Base-by-base conservation (phyloP, 2,329 filamentous ascomycete genomes). In the Intubia oerlemansii region DNA sequence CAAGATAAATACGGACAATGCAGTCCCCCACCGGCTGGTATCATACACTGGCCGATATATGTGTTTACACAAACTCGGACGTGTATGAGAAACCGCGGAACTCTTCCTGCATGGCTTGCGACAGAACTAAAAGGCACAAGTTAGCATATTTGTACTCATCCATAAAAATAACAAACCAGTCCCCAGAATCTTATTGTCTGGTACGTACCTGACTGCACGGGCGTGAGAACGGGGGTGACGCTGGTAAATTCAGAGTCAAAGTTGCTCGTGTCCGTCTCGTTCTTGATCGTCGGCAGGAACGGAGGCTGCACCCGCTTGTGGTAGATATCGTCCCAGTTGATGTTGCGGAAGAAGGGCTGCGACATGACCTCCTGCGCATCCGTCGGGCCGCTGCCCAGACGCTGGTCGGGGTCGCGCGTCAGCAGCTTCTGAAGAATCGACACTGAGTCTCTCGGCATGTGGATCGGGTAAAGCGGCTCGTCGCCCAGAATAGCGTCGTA, bases 341-440 rank as follows among this genome's bases (percentile, higher is more conserved):
- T 79, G 48, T 88, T 91, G 36, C 82, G 66, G 61, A 98, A 98
- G 62, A 98, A 98, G 2, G 88, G 80, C 50, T 98, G 88, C 46
- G 74, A 90, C 88, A 98, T 98, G 46, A 98, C 77, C 52, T 98
- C 88, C 52, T 95, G 84, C 4, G 88, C 88, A 52, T 98, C 88
- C 1, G 88, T 95, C 3, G 88, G 85, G 4, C 88, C 88, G 40
- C 81, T 90, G 37, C 88, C 88, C 17, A 98, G 65, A 39, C 88
- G 74, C 45, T 88, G 65, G 43, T 95, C 88, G 1, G 88, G 88
- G 52, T 98, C 88, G 38, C 88, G 74, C 7, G 82, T 98, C 36
- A 98, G 67, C 31, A 98, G 66, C 57, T 98, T 98, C 55, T 98
- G 88, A 22, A 98, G 63, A 39, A 98, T 95, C 5, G 85, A 92